These are phyloP conservation scores for Echeveria elegans DNA, from an alignment of 164 flowering plant genomes.

Conservation along the genomic window DNA sequence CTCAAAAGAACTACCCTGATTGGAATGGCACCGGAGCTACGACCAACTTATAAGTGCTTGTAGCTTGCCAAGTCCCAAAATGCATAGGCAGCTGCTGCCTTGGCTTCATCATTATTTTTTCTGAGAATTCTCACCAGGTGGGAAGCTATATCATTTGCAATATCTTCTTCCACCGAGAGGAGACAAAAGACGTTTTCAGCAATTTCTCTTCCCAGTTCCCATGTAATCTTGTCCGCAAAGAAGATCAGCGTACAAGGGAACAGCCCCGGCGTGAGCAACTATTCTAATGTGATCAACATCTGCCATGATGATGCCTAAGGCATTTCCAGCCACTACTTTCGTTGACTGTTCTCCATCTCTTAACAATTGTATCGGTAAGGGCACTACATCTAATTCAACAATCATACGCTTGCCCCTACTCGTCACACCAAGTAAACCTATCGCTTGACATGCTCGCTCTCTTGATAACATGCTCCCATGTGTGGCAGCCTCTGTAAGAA, in stretches of 20 bases:
- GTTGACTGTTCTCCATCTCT: constrained; percentile 25
- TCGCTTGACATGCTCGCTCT: constrained; percentile 46
- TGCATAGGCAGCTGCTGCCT: constrained; percentile 48
- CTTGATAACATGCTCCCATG: constrained; percentile 41
- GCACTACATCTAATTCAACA: constrained; percentile 37
- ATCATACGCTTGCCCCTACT: constrained; percentile 27
- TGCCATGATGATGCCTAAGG: constrained; percentile 38
- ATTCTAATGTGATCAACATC: constrained; percentile 33
- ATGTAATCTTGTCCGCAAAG: constrained; percentile 29
- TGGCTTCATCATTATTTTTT: constrained; percentile 27
- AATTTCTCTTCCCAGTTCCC: constrained; percentile 41
- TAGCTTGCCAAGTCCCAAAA: constrained; percentile 45
- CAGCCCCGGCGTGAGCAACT: constrained; percentile 44
- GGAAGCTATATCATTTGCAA: constrained; percentile 29
- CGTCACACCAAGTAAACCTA: constrained; percentile 37
- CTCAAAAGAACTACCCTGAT: constrained; percentile 34
- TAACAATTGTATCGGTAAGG: constrained; percentile 29
- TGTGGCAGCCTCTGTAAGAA: constrained; percentile 35
- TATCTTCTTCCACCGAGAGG: constrained; percentile 38
- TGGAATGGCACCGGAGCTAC: constrained; percentile 38
- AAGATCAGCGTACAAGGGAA: constrained; percentile 40
- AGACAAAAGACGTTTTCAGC: constrained; percentile 47
- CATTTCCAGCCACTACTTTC: constrained; percentile 38
- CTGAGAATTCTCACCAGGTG: constrained; percentile 39
- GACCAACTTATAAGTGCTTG: constrained; percentile 27